Base-by-base conservation (phyloP, 768 basidiomycete species). In the Rhodotorula graminis region DNA sequence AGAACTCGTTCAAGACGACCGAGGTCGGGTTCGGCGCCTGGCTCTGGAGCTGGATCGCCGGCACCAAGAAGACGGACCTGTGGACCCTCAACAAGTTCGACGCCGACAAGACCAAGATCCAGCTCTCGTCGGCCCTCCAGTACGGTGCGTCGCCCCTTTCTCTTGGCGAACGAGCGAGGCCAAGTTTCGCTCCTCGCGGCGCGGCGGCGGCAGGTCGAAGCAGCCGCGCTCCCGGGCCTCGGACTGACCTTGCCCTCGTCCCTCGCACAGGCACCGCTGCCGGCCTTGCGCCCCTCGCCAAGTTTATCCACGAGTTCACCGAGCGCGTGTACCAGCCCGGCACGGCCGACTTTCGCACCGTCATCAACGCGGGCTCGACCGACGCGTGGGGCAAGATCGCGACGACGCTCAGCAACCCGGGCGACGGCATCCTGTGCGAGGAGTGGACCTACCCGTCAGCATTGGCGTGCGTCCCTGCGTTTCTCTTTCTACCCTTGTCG, bases 381-480 rank as follows among this genome's bases (percentile, higher is more conserved):
- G 82, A 79, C 72, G 85, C 82, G 12, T 86, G 89, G 88, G 77
- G 78, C 71, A 88, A 89, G 76, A 82, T 84, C 33, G 83, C 86
- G 14, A 79, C 79, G 33, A 87, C 88, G 29, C 81, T 94, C 18
- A 86, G 86, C 79, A 88, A 91, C 76, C 85, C 85, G 6, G 88
- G 88, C 14, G 83, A 84, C 71, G 78, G 80, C 9, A 74, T 84
- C 23, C 68, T 84, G n/a, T 80, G 82, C 25, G 83, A 84, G 69
- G 90, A 90, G 78, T 93, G 88, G 88, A 87, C 89, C 0, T 94
- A 91, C 78, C 88, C 90, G 2, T 86, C 37, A 23, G 58, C 58
- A 7, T 37, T 59, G 10, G 77, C 74, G 71, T 78, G 25, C 76
- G 78, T 21, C 68, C 3, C 44, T 16, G n/a, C 25, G 25, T 27